Conservation (phyloP, 306 rosid genomes). For the Gynostemma pentaphyllum region DNA sequence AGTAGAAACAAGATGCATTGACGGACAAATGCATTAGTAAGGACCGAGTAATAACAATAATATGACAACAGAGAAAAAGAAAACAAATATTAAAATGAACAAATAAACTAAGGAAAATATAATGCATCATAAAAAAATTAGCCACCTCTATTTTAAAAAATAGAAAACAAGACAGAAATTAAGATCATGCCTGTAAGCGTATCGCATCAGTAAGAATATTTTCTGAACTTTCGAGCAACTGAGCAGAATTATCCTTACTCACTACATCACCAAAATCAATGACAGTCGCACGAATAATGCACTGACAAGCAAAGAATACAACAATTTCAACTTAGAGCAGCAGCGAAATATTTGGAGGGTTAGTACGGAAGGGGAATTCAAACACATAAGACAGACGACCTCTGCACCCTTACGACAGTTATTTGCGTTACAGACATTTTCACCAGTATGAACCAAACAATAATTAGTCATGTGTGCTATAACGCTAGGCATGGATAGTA, state of each 20-base stretch:
- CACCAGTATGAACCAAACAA: background rate
- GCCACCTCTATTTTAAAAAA: background rate
- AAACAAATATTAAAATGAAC: background rate
- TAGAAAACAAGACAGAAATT: background rate
- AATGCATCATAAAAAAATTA: background rate
- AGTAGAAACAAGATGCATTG: conserved; percentile 78
- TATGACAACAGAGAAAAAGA: conserved; percentile 2
- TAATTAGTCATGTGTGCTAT: background rate
- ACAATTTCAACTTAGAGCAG: background rate
- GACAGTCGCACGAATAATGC: conserved; percentile 70
- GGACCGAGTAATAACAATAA: conserved; percentile 22
- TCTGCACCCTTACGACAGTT: background rate
- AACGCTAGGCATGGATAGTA: background rate
- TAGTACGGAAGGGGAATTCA: background rate
- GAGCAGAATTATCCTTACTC: conserved; percentile 23
- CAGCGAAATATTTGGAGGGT: background rate
- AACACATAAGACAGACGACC: background rate
- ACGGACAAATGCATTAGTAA: conserved; percentile 24
- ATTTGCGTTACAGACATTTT: background rate
- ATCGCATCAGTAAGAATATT: conserved; percentile 66
- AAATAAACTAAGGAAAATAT: background rate
- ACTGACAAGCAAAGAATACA: conserved; percentile 41
- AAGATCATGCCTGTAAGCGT: conserved; percentile 55
- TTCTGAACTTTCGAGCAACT: conserved; percentile 25
- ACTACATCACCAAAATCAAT: conserved; percentile 32